Evolutionary conservation across 2,329 filamentous ascomycete genomes (phyloP).

Genomic region (Aureobasidium sp.): DNA sequence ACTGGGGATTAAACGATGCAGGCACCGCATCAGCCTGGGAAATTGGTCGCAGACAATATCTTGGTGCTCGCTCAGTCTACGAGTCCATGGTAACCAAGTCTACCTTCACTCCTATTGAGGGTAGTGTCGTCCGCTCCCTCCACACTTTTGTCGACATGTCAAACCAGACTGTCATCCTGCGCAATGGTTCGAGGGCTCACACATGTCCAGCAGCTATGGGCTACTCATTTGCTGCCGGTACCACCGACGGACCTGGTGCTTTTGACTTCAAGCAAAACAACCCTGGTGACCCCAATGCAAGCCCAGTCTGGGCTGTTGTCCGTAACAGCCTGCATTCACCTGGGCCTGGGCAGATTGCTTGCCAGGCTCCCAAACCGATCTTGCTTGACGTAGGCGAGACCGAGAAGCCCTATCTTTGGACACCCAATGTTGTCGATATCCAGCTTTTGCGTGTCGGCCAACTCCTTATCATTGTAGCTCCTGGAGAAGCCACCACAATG

Average conservation of each 20-base stretch:
- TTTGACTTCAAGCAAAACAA: constrained; percentile 93
- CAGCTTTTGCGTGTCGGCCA: constrained; percentile 80
- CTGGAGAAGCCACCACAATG: constrained; percentile 90
- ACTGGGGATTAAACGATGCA: constrained; percentile 57
- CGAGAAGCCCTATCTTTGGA: constrained; percentile 73
- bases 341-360: constrained; percentile 60
- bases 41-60: constrained; percentile 65
- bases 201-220: constrained; percentile 86
- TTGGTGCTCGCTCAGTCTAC: constrained; percentile 53
- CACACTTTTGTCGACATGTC: constrained; percentile 82
- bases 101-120: constrained; percentile 46
- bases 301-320: constrained; percentile 74
- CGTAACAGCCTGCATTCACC: constrained; percentile 66
- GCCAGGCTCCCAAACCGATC: constrained; percentile 76
- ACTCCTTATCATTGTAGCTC: constrained; percentile 73
- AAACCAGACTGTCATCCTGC: constrained; percentile 63
- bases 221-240: constrained; percentile 88
- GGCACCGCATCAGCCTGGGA: constrained; percentile 67
- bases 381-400: constrained; percentile 82
- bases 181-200: constrained; percentile 61
- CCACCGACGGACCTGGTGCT: constrained; percentile 80
- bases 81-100: constrained; percentile 38
- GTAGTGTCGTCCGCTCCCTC: constrained; percentile 66
- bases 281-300: constrained; percentile 62
- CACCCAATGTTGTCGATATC: constrained; percentile 84